Evolutionary conservation across 2,329 filamentous ascomycete species (phyloP), one percentile per base, ranked within the genome.

Genomic region (Furcasterigmium sp.): DNA sequence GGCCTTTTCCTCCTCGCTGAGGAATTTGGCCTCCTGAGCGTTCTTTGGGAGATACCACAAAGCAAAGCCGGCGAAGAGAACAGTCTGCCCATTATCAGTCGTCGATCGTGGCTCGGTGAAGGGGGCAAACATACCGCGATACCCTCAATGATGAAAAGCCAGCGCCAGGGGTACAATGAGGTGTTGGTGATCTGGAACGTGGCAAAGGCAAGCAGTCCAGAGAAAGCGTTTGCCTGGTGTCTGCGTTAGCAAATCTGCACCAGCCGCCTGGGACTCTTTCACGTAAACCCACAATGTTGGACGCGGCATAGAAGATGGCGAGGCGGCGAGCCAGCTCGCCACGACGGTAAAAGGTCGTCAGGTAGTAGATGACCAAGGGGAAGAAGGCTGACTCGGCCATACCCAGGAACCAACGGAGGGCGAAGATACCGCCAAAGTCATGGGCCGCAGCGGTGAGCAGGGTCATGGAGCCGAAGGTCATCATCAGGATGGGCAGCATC

Each of bases 401-500:
- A 3, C 44, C 62, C 5, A 76, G 57, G 13, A 76, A 53, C n/a
- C 79, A 65, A 3, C 76, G 65, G 0, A 76, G 61, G 0, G 68
- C 65, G 8, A 80, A 56, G 4, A 78, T 64, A 0, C 68, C 65
- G 1, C 61, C 65, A 36, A 77, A 80, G 41, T 59, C 66, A 44
- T 57, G 58, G 15, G 56, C 49, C 4, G 42, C 41, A 17, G 54
- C 35, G 4, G 57, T 26, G 7, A 26, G 11, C 7, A 26, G 23
- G 11, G 23, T 26, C 23, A 26, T 26, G 11, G 23, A 45, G 23
- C 23, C 84, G 53, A 87, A 90, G 36, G 61, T 68, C 53, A 85
- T 74, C 85, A 90, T 89, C 69, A 87, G 75, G 38, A 80, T 59
- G 1, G 84, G 82, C n/a, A 90, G 65, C 5, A 86, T 80, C 28